These are phyloP conservation scores for Solanum pimpinellifolium DNA, from an alignment of 257 asterid species.

Conservation along the genomic window DNA sequence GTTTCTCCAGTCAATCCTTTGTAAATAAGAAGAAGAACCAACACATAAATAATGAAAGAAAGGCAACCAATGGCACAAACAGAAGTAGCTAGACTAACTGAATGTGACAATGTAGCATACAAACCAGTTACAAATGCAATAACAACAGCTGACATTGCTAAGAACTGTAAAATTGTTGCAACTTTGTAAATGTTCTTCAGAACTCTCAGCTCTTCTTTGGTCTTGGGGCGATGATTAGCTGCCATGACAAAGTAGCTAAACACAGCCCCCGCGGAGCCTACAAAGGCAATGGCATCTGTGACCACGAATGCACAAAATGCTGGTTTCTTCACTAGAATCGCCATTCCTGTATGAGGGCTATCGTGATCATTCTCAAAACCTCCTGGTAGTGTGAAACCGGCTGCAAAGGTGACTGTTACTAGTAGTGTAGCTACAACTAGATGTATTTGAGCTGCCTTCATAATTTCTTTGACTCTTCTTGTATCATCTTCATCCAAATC, in stretches of 20 bases:
- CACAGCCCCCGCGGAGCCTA: constrained; percentile 1
- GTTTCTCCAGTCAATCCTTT: not conserved
- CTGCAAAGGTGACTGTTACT: not conserved
- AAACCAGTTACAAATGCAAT: constrained; percentile 11
- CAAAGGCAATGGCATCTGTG: constrained; percentile 2
- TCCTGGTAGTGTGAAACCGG: constrained; percentile 13
- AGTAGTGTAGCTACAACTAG: not conserved
- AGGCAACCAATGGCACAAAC: not conserved
- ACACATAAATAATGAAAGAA: not conserved
- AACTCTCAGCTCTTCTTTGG: not conserved
- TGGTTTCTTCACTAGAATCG: not conserved
- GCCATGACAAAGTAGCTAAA: not conserved
- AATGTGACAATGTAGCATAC: constrained; percentile 4
- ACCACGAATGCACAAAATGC: constrained; percentile 12
- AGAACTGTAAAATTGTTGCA: not conserved
- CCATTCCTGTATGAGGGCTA: constrained; percentile 4
- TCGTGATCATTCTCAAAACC: not conserved
- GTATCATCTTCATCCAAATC: not conserved
- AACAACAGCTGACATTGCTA: constrained; percentile 7
- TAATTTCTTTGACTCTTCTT: not conserved
- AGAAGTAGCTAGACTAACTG: not conserved
- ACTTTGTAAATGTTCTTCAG: not conserved
- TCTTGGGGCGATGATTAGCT: not conserved
- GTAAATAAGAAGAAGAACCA: not conserved
- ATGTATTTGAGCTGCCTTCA: not conserved